Evolutionary conservation across 345 rosid genomes (phyloP).

Genomic region (Aegle marmelos): DNA sequence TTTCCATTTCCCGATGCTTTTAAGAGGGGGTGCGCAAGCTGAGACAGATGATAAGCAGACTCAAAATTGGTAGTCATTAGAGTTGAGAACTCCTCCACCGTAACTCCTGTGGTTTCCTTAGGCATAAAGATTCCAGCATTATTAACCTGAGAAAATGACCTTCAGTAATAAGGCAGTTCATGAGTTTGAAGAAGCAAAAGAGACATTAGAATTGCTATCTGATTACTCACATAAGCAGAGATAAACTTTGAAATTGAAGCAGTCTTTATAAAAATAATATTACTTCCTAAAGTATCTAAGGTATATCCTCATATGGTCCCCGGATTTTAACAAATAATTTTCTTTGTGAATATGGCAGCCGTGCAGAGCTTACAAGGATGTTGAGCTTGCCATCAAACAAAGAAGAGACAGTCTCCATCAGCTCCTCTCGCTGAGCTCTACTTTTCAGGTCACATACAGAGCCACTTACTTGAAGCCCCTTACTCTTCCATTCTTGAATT

Average conservation of each 20-base stretch:
- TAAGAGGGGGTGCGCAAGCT: slow-evolving; percentile 42
- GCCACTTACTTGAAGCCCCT: slow-evolving; percentile 45
- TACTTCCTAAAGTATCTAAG: too few relatives aligned
- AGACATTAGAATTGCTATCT: neutral
- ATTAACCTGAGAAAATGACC: slow-evolving; percentile 31
- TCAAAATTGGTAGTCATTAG: slow-evolving; percentile 40
- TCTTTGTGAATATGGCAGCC: neutral
- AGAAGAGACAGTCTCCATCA: slow-evolving; percentile 17
- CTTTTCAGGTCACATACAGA: slow-evolving; percentile 51
- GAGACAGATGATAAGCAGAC: slow-evolving; percentile 37
- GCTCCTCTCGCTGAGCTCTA: slow-evolving; percentile 35
- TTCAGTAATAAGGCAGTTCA: neutral
- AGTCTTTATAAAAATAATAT: too few relatives aligned
- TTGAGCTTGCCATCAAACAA: slow-evolving; percentile 23
- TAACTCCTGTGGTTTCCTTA: slow-evolving; percentile 31
- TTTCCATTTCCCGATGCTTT: slow-evolving; percentile 46
- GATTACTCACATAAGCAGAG: too few relatives aligned
- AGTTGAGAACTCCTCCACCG: slow-evolving; percentile 28
- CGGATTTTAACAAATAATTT: too few relatives aligned
- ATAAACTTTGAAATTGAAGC: too few relatives aligned
- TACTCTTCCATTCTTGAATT: slow-evolving; percentile 36
- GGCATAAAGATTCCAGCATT: slow-evolving; percentile 37
- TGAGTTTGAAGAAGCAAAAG: neutral
- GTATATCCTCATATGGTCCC: too few relatives aligned
- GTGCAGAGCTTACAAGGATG: slow-evolving; percentile 17